phyloP scores from a whole-genome alignment of 306 rosid genomes.

The Gynostemma pentaphyllum region DNA sequence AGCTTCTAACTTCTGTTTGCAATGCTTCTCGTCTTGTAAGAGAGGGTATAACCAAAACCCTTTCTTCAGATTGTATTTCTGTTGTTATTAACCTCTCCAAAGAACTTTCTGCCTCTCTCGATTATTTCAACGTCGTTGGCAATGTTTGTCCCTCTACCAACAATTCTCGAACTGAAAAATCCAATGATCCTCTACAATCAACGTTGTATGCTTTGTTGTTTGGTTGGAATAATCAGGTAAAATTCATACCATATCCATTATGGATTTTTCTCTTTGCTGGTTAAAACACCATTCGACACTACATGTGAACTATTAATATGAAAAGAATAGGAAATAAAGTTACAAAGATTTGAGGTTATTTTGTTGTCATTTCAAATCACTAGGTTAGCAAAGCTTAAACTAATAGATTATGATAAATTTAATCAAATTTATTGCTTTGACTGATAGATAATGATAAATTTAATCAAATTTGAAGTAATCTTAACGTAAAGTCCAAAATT shows the following conservation, averaged over 20 bases:
- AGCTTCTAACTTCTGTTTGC: conserved; percentile 35
- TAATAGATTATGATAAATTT: no score
- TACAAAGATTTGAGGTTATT: no score
- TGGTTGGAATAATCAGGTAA: neutral
- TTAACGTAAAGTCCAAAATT: no score
- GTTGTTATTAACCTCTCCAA: conserved; percentile 34
- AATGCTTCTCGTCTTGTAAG: conserved; percentile 39
- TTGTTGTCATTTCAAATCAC: no score
- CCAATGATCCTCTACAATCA: conserved; percentile 25
- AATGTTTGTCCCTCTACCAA: conserved; percentile 40
- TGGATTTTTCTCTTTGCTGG: neutral
- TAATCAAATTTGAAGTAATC: no score
- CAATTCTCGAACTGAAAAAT: conserved; percentile 19
- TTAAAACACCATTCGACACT: no score
- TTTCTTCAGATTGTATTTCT: conserved; percentile 30
- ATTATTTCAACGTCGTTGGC: conserved; percentile 42
- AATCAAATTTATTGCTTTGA: no score
- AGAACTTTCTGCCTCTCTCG: conserved; percentile 39
- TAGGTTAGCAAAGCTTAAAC: no score
- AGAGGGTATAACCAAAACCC: conserved; percentile 30
- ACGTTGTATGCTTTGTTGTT: neutral
- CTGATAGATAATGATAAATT: no score
- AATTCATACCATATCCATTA: neutral
- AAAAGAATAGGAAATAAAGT: no score
- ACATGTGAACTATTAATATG: no score